Conservation (phyloP, 352 stramenopile genomes). For the Aphanomyces astaci region DNA sequence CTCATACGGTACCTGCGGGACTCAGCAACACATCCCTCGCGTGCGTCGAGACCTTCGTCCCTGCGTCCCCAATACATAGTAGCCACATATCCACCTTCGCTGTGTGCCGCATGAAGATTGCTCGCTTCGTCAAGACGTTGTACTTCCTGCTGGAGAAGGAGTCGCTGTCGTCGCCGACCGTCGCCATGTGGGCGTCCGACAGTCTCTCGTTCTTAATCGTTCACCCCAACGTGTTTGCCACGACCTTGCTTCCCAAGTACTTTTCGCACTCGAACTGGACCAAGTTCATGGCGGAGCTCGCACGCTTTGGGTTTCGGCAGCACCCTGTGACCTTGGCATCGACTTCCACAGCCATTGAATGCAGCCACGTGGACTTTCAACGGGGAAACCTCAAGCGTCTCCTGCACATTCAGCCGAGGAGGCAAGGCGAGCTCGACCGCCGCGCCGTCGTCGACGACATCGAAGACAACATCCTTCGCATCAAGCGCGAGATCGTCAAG, state of each 20-base stretch:
- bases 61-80: background rate
- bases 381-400: background rate
- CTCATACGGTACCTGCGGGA: too few relatives aligned
- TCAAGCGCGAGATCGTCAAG: background rate
- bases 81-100: too few relatives aligned
- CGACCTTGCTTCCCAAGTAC: background rate
- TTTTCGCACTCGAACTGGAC: background rate
- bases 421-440: background rate
- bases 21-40: too few relatives aligned
- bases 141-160: conserved; percentile 6
- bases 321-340: background rate
- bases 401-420: background rate
- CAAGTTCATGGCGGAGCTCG: background rate
- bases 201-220: background rate
- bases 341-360: background rate
- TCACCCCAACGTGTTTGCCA: background rate
- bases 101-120: background rate
- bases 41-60: background rate
- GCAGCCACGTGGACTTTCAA: background rate
- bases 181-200: background rate
- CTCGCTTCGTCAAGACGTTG: background rate
- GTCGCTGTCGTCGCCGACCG: background rate
- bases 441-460: conserved; percentile 5
- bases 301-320: background rate
- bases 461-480: background rate